phyloP scores from a whole-genome alignment of 345 rosid genomes.

The Ceriops zippeliana region DNA sequence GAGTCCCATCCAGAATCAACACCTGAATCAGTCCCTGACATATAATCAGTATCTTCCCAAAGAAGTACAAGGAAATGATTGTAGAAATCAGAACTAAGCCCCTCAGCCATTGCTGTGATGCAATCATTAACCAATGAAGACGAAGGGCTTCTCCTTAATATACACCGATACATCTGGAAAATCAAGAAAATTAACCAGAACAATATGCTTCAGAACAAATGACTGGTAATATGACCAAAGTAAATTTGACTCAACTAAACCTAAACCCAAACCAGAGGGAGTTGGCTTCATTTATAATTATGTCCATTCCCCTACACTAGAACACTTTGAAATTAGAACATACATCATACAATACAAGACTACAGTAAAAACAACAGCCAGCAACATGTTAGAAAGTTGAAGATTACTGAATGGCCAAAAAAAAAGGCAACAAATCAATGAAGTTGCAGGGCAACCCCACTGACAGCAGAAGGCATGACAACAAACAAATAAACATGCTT shows the following conservation, averaged over 20 bases:
- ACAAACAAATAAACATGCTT: neutral
- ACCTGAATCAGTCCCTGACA: constrained; percentile 43
- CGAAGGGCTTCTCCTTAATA: constrained; percentile 61
- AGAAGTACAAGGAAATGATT: constrained; percentile 71
- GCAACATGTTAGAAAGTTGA: too few species aligned
- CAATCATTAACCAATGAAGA: constrained; percentile 83
- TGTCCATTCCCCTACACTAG: neutral
- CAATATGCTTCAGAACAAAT: neutral
- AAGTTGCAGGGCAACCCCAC: neutral
- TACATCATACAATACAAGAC: constrained; percentile 2
- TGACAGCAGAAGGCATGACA: constrained; percentile 3
- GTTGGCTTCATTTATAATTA: neutral
- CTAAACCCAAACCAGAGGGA: neutral
- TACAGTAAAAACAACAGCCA: neutral
- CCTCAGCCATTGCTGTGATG: constrained; percentile 84
- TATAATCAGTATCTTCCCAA: constrained; percentile 64
- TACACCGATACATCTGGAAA: constrained; percentile 78
- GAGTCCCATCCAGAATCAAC: constrained; percentile 71
- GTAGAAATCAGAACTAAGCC: constrained; percentile 59
- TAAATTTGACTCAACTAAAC: neutral
- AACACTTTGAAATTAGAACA: neutral
- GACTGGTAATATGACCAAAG: neutral
- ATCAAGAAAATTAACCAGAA: constrained; percentile 10
- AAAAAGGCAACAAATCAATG: neutral
- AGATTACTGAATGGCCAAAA: neutral